Evolutionary conservation across 2,329 filamentous ascomycete species (phyloP), one percentile per base, ranked within the genome.

Genomic region (Microdochium bolleyi): DNA sequence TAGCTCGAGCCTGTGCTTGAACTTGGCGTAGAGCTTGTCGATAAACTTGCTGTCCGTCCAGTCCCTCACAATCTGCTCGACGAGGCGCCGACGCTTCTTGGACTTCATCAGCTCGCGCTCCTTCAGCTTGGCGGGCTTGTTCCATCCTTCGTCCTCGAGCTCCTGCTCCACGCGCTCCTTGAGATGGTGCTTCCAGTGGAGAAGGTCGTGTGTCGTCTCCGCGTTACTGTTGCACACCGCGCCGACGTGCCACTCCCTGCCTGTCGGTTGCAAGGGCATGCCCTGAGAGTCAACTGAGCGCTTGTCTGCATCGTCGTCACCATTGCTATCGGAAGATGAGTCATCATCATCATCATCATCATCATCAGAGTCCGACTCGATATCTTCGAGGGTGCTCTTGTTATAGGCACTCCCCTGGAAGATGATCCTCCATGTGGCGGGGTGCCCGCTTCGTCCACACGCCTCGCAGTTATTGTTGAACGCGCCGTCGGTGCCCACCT

Each of bases 101-200:
- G 76, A 71, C 57, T 76, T 84, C 79, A 82, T 79, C 53, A 72
- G 74, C 53, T 84, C 82, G 9, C 86, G 74, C 63, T 83, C 73
- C 1, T 83, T 71, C 30, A 90, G 70, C 61, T 82, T 77, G 11
- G 77, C 69, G 1, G 82, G 69, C 0, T 71, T 72, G 56, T 86
- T 73, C 57, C 85, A 77, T 0, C 82, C 83, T 54, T 84, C 74
- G 1, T 66, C 66, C 24, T 75, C 67, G 0, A 94, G 78, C 51
- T 79, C 81, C 25, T 78, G 75, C 24, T 86, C 74, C 0, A 92
- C 84, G 78, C 80, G 88, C 57, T 85, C 77, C 62, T 88, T 85
- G n/a, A 92, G 79, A 48, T 84, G 80, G 55, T 80, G 81, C 53
- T 85, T 85, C 89, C 89, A 92, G 68, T 94, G 89, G 3, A 83